Evolutionary conservation across 306 rosid species (phyloP).

Genomic region (Vachellia collinsii): DNA sequence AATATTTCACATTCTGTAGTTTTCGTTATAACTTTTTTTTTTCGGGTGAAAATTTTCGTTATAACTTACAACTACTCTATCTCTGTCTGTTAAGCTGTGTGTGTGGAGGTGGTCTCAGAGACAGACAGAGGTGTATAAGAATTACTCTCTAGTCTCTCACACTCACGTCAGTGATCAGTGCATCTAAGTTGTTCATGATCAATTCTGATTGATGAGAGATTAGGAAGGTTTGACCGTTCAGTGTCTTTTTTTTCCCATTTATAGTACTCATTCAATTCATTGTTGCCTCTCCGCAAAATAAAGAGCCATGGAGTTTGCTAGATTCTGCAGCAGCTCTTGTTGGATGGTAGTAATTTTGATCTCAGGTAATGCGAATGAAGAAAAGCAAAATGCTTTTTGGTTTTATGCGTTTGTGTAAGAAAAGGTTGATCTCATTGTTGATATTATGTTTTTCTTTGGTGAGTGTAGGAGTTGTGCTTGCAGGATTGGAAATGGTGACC

Average conservation of each 20-base stretch:
- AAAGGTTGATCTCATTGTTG: not conserved
- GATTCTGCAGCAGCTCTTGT: conserved; percentile 22
- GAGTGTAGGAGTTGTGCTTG: conserved; percentile 39
- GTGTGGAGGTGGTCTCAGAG: not conserved
- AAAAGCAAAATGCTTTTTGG: not conserved
- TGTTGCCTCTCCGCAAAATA: not conserved
- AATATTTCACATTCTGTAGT: not conserved
- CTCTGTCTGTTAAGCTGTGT: not conserved
- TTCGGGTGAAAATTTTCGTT: too few relatives aligned
- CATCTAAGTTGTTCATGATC: not conserved
- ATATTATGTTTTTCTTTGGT: not conserved
- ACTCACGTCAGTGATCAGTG: not conserved
- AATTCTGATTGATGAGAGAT: not conserved
- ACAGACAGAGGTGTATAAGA: not conserved
- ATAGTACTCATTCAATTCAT: not conserved
- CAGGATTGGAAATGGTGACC: conserved; percentile 32
- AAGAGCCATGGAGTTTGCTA: conserved; percentile 50
- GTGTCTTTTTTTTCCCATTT: not conserved
- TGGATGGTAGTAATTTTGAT: conserved; percentile 22
- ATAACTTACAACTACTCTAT: not conserved
- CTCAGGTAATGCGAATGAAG: conserved; percentile 33
- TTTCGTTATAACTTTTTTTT: not conserved
- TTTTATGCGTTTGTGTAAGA: not conserved
- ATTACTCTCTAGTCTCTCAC: not conserved
- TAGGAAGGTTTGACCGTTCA: not conserved